These are phyloP conservation scores for Apiotrichum brassicae DNA, from an alignment of 1,284 basidiomycete species.

Conservation along the genomic window DNA sequence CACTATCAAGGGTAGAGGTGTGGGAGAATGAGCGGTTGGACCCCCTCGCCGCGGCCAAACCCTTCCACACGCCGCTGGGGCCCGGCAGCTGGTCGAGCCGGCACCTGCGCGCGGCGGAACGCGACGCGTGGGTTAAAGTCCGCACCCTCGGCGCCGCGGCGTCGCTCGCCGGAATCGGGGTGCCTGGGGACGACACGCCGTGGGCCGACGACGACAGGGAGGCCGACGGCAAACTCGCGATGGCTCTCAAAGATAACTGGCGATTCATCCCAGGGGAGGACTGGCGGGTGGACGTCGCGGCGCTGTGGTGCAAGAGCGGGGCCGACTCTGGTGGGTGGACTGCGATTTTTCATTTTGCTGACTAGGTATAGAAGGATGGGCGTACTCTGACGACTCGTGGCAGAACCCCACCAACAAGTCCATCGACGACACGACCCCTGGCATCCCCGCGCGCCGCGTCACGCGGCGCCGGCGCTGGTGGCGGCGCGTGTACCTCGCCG, in stretches of 20 bases:
- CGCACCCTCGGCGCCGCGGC: not conserved
- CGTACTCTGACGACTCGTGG: conserved; percentile 46
- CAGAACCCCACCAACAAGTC: conserved; percentile 3
- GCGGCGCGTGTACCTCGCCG: conserved; percentile 13
- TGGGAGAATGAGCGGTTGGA: conserved; percentile 47
- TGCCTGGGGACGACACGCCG: not conserved
- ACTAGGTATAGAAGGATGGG: conserved; percentile 40
- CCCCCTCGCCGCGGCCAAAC: conserved; percentile 25
- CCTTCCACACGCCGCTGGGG: conserved; percentile 8
- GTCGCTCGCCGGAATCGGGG: too few relatives aligned
- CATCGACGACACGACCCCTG: not conserved
- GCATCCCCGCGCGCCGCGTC: conserved; percentile 4
- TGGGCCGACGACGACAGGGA: conserved; percentile 24
- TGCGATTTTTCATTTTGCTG: not conserved
- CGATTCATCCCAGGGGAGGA: conserved; percentile 42
- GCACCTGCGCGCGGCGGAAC: conserved; percentile 34
- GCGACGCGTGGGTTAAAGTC: conserved; percentile 40
- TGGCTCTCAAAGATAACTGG: conserved; percentile 40
- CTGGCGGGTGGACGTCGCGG: conserved; percentile 43
- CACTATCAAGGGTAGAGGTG: conserved; percentile 37
- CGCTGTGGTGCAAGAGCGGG: conserved; percentile 38
- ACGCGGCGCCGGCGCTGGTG: conserved; percentile 19
- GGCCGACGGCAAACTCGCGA: conserved; percentile 25
- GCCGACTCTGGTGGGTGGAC: conserved; percentile 34
- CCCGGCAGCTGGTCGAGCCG: conserved; percentile 26